Conservation (phyloP, 2,329 filamentous ascomycete species). For the Fusarium paranaense region DNA sequence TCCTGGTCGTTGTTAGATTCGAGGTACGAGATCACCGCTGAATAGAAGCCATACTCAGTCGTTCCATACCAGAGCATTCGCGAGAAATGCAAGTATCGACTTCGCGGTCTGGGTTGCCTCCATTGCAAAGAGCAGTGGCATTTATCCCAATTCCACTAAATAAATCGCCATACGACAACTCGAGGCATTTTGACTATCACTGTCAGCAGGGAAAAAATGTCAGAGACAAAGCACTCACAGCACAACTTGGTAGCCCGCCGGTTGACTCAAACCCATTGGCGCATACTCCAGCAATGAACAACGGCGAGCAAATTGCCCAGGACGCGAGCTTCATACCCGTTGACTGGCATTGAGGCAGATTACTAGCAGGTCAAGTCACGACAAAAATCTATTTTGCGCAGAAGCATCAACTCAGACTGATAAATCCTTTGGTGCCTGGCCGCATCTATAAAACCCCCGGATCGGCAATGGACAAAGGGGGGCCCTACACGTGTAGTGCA, state of each 20-base stretch:
- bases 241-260: conserved; percentile 19
- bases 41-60: conserved; percentile 26
- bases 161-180: neutral
- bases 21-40: neutral
- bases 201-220: neutral
- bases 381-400: neutral
- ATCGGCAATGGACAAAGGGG: conserved; percentile 22
- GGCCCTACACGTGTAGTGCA: conserved; percentile 10
- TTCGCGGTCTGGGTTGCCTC: neutral
- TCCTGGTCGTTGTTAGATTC: conserved; percentile 36
- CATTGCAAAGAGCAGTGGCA: conserved; percentile 25
- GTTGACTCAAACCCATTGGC: conserved; percentile 20
- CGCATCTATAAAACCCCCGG: conserved; percentile 18
- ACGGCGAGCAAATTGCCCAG: conserved; percentile 32
- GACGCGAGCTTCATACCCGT: conserved; percentile 34
- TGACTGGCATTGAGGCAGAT: conserved; percentile 29
- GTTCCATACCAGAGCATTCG: conserved; percentile 33
- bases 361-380: neutral
- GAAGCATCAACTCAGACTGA: neutral
- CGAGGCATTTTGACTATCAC: conserved; percentile 20
- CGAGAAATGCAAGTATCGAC: conserved; percentile 27
- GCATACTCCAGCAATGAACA: conserved; percentile 26
- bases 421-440: neutral
- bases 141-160: conserved; percentile 4
- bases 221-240: conserved; percentile 7